Conservation (phyloP, 257 asterid genomes). For the Penstemon eatonii region DNA sequence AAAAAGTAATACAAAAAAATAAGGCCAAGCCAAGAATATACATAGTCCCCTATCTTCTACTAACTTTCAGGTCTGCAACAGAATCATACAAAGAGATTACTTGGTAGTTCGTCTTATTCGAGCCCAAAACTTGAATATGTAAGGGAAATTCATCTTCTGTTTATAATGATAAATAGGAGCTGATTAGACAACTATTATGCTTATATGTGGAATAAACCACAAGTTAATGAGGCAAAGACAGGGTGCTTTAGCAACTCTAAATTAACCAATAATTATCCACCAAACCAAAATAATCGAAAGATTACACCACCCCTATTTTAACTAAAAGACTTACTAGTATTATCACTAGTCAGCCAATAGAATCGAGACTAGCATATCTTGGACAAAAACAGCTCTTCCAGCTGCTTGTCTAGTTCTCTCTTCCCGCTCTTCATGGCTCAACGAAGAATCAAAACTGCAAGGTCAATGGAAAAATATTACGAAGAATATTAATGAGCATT, state of each 20-base stretch:
- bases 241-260: not conserved
- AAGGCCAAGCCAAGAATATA: not conserved
- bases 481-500: not conserved
- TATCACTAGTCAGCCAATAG: slow-evolving; percentile 49
- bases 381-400: slow-evolving; percentile 71
- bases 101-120: not conserved
- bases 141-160: not conserved
- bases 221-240: not conserved
- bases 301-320: not conserved
- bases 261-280: not conserved
- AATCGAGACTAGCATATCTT: slow-evolving; percentile 64
- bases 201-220: not conserved
- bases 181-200: not conserved
- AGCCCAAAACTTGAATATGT: slow-evolving; percentile 11
- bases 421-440: slow-evolving; percentile 77
- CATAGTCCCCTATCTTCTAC: not conserved
- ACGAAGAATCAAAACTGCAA: slow-evolving; percentile 65
- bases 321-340: slow-evolving; percentile 45
- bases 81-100: slow-evolving; percentile 1
- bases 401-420: slow-evolving; percentile 60
- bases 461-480: slow-evolving; percentile 1
- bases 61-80: not conserved
- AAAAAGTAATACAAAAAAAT: not conserved
- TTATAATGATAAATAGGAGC: not conserved
- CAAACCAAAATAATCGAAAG: not conserved